Conservation (phyloP, 257 asterid species). For the Vinca minor region DNA sequence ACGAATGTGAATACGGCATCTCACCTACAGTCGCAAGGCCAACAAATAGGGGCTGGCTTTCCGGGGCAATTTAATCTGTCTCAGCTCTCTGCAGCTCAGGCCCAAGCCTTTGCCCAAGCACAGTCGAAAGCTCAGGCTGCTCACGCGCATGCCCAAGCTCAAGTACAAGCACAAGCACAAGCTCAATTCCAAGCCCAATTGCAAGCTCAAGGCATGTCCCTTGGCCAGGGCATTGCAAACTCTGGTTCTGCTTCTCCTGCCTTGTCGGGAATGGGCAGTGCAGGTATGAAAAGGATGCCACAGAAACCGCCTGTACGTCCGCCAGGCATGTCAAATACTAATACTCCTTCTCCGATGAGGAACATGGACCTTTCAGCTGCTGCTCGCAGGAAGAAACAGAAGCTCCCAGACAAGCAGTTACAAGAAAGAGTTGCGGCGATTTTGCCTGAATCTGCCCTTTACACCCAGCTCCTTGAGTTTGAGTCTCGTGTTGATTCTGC, state of each 20-base stretch:
- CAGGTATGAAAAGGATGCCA: slow-evolving; percentile 48
- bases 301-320: slow-evolving; percentile 93
- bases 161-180: slow-evolving; percentile 45
- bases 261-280: slow-evolving; percentile 57
- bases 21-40: slow-evolving; percentile 32
- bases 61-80: slow-evolving; percentile 61
- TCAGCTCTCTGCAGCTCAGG: slow-evolving; percentile 71
- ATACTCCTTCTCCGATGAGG: slow-evolving; percentile 61
- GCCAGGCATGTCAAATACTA: slow-evolving; percentile 46
- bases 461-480: slow-evolving; percentile 90
- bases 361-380: slow-evolving; percentile 73
- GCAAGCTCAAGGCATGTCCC: slow-evolving; percentile 82
- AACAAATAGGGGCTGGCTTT: slow-evolving; percentile 58
- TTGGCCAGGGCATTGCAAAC: slow-evolving; percentile 57
- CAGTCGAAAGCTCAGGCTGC: slow-evolving; percentile 44
- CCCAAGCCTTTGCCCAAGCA: slow-evolving; percentile 67
- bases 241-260: slow-evolving; percentile 71
- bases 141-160: slow-evolving; percentile 50
- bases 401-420: slow-evolving; percentile 83
- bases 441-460: slow-evolving; percentile 91
- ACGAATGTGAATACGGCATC: slow-evolving; percentile 35
- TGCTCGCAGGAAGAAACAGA: slow-evolving; percentile 88
- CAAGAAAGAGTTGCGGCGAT: slow-evolving; percentile 93
- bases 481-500: slow-evolving; percentile 94
- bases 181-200: slow-evolving; percentile 72